Evolutionary conservation across 2,329 filamentous ascomycete genomes (phyloP).

Genomic region (Ascochyta pisi): DNA sequence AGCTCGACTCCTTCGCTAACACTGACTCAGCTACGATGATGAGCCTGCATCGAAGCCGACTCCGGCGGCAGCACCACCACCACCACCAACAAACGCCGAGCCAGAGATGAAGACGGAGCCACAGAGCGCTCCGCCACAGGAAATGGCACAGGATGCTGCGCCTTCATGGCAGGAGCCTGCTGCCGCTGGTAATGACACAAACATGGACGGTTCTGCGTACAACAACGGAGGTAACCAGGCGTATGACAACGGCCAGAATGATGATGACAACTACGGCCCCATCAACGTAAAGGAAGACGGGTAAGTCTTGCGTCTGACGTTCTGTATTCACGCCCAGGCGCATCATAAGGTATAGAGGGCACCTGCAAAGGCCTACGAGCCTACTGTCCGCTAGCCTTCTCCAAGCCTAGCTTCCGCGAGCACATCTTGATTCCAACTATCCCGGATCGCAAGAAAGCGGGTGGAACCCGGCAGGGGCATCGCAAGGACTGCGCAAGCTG

Average conservation of each 20-base stretch:
- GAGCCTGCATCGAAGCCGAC: conserved; percentile 44
- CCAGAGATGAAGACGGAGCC: conserved; percentile 32
- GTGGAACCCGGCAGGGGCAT: not conserved
- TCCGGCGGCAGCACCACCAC: conserved; percentile 32
- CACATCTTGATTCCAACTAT: not conserved
- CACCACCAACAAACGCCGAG: conserved; percentile 20
- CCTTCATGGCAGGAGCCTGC: conserved; percentile 28
- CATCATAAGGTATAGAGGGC: conserved; percentile 32
- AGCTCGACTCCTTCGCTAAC: conserved; percentile 19
- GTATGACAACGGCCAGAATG: conserved; percentile 40
- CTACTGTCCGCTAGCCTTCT: not conserved
- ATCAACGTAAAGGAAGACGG: conserved; percentile 89
- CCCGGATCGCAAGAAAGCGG: conserved; percentile 6
- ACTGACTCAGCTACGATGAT: conserved; percentile 49
- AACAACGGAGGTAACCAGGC: conserved; percentile 41
- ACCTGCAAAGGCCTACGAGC: not conserved
- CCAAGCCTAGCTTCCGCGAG: not conserved
- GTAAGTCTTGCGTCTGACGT: conserved; percentile 64
- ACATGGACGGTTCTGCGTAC: conserved; percentile 40
- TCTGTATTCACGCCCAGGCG: conserved; percentile 24
- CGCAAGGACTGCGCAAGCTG: conserved; percentile 4
- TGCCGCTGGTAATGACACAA: conserved; percentile 33
- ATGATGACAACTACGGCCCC: conserved; percentile 55
- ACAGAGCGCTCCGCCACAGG: conserved; percentile 24
- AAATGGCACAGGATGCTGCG: conserved; percentile 25